Percentiles rank a stretch among this genome's conserved stretches.
Evolutionary conservation across 768 basidiomycete genomes (phyloP).

Genomic region (Pisolithus marmoratus): DNA sequence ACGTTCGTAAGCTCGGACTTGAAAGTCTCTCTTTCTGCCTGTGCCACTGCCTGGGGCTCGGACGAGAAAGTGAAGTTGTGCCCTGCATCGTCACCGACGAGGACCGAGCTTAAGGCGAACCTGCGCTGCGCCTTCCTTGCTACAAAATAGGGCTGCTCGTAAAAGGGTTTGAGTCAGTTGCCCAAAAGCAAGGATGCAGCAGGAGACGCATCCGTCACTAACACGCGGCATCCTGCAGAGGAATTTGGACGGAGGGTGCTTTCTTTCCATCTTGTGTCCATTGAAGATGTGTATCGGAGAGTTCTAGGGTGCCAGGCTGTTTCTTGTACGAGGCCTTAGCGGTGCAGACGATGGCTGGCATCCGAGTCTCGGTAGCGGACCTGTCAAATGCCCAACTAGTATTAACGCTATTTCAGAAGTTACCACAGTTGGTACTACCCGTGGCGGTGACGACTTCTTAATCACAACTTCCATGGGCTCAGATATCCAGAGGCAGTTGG

Average conservation of each 20-base stretch:
- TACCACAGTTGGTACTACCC: conserved; percentile 2
- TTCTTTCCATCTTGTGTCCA: conserved; percentile 76
- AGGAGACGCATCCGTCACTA: conserved; percentile 24
- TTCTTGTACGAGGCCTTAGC: conserved; percentile 87
- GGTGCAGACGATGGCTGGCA: conserved; percentile 64
- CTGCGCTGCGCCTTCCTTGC: conserved; percentile 77
- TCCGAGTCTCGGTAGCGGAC: conserved; percentile 22
- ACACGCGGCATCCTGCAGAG: conserved; percentile 59
- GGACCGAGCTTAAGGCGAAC: conserved; percentile 71
- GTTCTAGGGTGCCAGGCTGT: conserved; percentile 63
- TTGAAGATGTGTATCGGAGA: conserved; percentile 66
- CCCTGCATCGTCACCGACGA: conserved; percentile 62
- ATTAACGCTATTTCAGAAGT: conserved; percentile 5
- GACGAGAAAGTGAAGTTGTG: conserved; percentile 82
- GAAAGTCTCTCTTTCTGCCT: conserved; percentile 74
- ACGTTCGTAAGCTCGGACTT: conserved; percentile 74
- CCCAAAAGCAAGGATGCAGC: conserved; percentile 3
- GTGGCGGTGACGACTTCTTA: background rate
- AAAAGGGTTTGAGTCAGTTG: conserved; percentile 8
- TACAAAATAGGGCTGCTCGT: conserved; percentile 69
- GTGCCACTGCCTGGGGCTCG: conserved; percentile 50
- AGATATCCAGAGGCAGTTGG: conserved; percentile 54
- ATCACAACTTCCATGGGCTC: conserved; percentile 11
- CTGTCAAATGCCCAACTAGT: background rate
- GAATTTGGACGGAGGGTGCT: conserved; percentile 57